Evolutionary conservation across 2,329 filamentous ascomycete species (phyloP), one percentile per base, ranked within the genome.

Genomic region (Penicillium sp.): DNA sequence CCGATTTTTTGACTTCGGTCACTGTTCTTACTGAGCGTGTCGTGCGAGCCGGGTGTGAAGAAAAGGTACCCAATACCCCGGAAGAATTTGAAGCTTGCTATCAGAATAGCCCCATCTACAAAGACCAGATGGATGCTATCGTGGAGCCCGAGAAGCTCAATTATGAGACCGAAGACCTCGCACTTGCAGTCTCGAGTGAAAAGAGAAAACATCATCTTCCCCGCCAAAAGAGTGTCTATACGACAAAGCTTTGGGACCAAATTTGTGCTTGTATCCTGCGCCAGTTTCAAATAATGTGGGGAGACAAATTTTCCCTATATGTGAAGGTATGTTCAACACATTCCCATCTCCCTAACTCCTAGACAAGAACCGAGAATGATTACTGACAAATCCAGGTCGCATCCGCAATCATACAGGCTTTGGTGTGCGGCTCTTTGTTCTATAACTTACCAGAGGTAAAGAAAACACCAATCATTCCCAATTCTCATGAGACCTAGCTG

Each of bases 1-100:
- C 81, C 4, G 87, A 90, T 62, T 90, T 79, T 67, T 67, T 89
- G 10, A 89, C 86, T 1, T 84, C 84, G 49, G 81, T 86, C 9
- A 86, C 84, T 1, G 84, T 86, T 4, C 66, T 77, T 2, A 79
- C 77, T 0, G 79, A 81, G 56, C 69, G 79, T 8, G 67, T 72
- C n/a, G 70, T 79, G 42, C 61, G 58, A 22, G 56, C 65, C 1
- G 70, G 67, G 1, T 65, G 66, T 64, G 70, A 71, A 47, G 55
- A 52, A 1, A 68, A 64, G 6, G 67, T 72, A 1, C 70, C 70
- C 1, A 69, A 56, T 24, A 71, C 68, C 2, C 69, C 77, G 0
- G 66, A 70, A 8, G 69, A 72, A 6, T 79, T 88, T 2, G 75
- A 79, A 2, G 62, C 67, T 0, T 71, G 66, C 14, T 88, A 86